phyloP scores from a whole-genome alignment of 2,329 filamentous ascomycete genomes.

The Aspergillus uvarum region DNA sequence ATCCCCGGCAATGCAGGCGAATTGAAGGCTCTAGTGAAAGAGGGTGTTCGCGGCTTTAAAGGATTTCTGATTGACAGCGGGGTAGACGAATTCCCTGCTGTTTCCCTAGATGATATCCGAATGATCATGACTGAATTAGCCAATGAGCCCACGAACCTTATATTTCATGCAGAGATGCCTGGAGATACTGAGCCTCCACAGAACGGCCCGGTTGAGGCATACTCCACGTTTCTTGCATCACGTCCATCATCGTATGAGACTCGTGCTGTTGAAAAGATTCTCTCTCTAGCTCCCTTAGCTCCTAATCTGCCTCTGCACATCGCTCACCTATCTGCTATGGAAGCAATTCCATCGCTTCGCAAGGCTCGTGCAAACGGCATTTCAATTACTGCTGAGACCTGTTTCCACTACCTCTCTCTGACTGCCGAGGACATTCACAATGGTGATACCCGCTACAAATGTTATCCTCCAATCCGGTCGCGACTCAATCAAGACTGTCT shows the following conservation, averaged over 20 bases:
- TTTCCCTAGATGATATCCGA: constrained; percentile 75
- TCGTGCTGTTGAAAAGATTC: constrained; percentile 81
- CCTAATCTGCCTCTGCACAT: constrained; percentile 86
- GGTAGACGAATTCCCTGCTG: constrained; percentile 92
- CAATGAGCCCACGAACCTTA: constrained; percentile 83
- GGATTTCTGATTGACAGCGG: constrained; percentile 96
- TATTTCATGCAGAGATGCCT: constrained; percentile 99
- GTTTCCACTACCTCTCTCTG: constrained; percentile 89
- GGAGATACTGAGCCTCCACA: constrained; percentile 72
- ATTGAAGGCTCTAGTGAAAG: constrained; percentile 75
- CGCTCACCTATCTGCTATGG: constrained; percentile 82
- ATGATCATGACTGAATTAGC: constrained; percentile 79
- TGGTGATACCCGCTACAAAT: constrained; percentile 91
- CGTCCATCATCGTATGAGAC: constrained; percentile 88
- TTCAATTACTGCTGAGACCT: constrained; percentile 90
- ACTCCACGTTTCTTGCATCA: constrained; percentile 88
- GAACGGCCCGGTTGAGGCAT: constrained; percentile 71
- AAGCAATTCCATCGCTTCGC: constrained; percentile 78
- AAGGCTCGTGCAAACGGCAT: constrained; percentile 70
- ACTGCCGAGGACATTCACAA: constrained; percentile 77
- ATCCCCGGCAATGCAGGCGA: constrained; percentile 84
- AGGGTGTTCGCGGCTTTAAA: constrained; percentile 92
- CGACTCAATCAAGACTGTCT: constrained; percentile 78
- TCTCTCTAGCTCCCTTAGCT: constrained; percentile 75
- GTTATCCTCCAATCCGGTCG: constrained; percentile 86